Evolutionary conservation across 139 green algal species (phyloP).

Genomic region (Closterium sp.): DNA sequence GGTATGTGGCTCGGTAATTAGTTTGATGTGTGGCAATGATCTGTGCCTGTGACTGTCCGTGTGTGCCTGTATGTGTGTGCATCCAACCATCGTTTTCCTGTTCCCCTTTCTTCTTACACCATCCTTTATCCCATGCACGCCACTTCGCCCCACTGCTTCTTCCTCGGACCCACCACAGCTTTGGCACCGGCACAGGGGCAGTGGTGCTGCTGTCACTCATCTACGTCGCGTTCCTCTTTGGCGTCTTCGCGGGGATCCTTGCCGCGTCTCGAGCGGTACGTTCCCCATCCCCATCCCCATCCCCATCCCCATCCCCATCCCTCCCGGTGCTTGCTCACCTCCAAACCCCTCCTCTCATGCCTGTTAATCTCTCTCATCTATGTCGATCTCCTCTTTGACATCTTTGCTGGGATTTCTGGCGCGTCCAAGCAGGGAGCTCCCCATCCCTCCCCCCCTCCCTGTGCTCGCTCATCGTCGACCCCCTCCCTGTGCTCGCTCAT

Average conservation of each 20-base stretch:
- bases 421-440: too few species aligned
- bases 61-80: too few species aligned
- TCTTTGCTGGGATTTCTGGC: too few species aligned
- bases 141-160: not conserved
- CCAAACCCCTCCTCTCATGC: not conserved
- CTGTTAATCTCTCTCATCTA: too few species aligned
- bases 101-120: too few species aligned
- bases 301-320: not conserved
- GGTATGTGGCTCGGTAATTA: too few species aligned
- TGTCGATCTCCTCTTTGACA: too few species aligned
- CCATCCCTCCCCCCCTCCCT: not conserved
- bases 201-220: not conserved
- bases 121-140: not conserved
- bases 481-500: not conserved
- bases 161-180: not conserved
- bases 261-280: not conserved
- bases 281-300: not conserved
- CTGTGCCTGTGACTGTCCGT: too few species aligned
- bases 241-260: not conserved
- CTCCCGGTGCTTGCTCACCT: not conserved
- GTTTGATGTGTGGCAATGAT: too few species aligned
- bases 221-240: conserved; percentile 24
- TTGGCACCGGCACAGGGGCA: conserved; percentile 9
- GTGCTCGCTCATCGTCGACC: not conserved
- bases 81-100: too few species aligned